Base-by-base conservation (phyloP, 1,284 basidiomycete species). In the Ustilago hordei region DNA sequence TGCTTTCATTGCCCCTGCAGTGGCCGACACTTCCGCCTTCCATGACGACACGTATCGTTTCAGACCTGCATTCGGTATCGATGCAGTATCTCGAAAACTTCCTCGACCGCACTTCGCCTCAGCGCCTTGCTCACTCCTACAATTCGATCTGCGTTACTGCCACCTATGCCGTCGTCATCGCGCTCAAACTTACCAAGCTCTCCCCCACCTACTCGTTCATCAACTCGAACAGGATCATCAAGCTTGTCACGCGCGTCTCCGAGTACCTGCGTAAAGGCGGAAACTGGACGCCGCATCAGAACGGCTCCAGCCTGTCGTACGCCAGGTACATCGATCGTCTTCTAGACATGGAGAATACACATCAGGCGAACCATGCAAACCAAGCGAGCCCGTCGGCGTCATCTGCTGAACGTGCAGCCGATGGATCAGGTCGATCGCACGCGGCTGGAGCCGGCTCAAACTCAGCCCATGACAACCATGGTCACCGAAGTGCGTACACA, bases 141-240 rank as follows among this genome's bases (percentile, higher is more conserved):
- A 76, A 76, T 55, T 76, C 74, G 17, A 70, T 76, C 39, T 76
- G 64, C 56, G 69, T 76, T 32, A 71, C 74, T 5, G 74, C 74
- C 13, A 70, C 69, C 39, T 76, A 76, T 28, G 68, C 64, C 19
- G 64, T 71, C 23, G 70, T 71, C 50, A 64, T 76, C 19, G 64
- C 74, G 4, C 69, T 73, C 55, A 70, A 71, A 39, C 66, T 76
- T 41, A 71, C 69, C 53, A 69, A 73, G 43, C 60, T 76, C 6
- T 69, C 74, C 0, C 56, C 61, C 4, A 55, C 60, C 13, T 73
- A 72, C 54, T 62, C 68, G 0, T 76, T 76, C 48, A 71, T 76
- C 57, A 32, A 69, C 36, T 70, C 68, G 31, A 28, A 48, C 13
- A 54, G 53, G 17, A 76, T 76, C 47, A 35, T 64, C 52, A 64